A percentile compares a stretch with the other conserved stretches of the same genome.
Evolutionary conservation across 2,329 filamentous ascomycete species (phyloP).

Genomic region (Xylogone sp.): DNA sequence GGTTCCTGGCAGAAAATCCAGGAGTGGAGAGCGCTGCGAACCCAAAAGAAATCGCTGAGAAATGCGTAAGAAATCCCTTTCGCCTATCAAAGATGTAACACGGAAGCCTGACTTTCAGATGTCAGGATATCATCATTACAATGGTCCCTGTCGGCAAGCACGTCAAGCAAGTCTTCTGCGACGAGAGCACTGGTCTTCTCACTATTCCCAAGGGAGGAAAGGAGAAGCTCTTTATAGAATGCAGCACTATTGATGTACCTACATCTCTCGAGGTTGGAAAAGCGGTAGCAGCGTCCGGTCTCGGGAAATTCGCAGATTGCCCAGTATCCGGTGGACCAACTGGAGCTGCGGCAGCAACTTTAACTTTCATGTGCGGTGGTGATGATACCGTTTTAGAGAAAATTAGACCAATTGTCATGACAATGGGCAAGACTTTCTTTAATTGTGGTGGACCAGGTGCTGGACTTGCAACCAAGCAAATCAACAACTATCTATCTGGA

Average conservation of each 20-base stretch:
- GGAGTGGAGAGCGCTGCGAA: background rate
- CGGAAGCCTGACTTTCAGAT: too few species aligned
- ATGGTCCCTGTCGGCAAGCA: conserved; percentile 66
- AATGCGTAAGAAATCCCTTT: conserved; percentile 1
- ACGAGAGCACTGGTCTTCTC: conserved; percentile 47
- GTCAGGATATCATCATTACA: conserved; percentile 62
- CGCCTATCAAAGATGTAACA: too few species aligned
- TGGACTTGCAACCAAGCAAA: conserved; percentile 54
- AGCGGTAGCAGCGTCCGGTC: conserved; percentile 5
- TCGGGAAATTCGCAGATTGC: conserved; percentile 21
- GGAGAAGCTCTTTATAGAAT: conserved; percentile 60
- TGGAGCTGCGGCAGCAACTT: conserved; percentile 27
- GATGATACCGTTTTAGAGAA: conserved; percentile 31
- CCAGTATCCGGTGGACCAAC: conserved; percentile 31
- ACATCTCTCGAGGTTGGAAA: conserved; percentile 38
- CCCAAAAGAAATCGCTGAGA: conserved; percentile 6
- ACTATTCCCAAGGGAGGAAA: conserved; percentile 26
- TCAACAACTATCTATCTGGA: conserved; percentile 58
- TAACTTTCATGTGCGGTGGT: conserved; percentile 35
- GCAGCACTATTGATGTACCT: conserved; percentile 66
- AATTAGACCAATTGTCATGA: conserved; percentile 38
- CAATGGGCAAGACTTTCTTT: conserved; percentile 52
- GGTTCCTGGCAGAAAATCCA: conserved; percentile 2
- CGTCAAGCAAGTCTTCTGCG: conserved; percentile 58
- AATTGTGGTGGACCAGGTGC: conserved; percentile 51